Conservation (phyloP, 164 flowering plant species). For the Warburgia ugandensis region DNA sequence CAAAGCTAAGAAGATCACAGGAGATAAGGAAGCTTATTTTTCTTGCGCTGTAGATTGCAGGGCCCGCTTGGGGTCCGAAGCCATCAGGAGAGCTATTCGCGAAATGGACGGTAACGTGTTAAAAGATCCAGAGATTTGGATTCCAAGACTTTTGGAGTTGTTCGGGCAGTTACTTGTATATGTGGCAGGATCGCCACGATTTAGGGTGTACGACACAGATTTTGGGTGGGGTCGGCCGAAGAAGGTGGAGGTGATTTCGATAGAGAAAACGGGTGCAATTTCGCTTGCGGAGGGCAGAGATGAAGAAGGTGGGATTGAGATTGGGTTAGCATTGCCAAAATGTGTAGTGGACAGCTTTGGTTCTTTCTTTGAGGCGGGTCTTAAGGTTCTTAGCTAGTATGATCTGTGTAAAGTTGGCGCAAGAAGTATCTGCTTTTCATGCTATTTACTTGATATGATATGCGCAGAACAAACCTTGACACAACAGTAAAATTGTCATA, state of each 20-base stretch:
- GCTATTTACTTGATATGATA: too few relatives aligned
- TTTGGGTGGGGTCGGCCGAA: conserved; percentile 59
- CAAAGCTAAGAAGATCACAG: conserved; percentile 8
- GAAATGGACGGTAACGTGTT: conserved; percentile 9
- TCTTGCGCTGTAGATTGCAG: conserved; percentile 27
- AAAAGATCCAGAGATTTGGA: conserved; percentile 14
- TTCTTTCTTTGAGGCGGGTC: neutral
- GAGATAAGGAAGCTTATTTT: conserved; percentile 10
- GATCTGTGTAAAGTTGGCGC: too few relatives aligned
- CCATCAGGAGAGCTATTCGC: conserved; percentile 14
- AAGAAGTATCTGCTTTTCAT: too few relatives aligned
- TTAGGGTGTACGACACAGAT: conserved; percentile 36
- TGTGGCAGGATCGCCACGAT: conserved; percentile 37
- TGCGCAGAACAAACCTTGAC: too few relatives aligned
- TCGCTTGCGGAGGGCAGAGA: conserved; percentile 31
- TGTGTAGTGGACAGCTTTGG: conserved; percentile 24
- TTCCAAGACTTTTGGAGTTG: neutral
- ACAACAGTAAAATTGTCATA: too few relatives aligned
- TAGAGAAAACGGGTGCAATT: conserved; percentile 25
- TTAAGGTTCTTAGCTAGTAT: too few relatives aligned
- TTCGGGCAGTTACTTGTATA: neutral
- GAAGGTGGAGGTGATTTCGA: conserved; percentile 30
- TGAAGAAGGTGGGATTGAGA: conserved; percentile 33
- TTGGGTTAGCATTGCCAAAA: conserved; percentile 24
- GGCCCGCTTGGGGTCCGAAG: conserved; percentile 21